These are phyloP conservation scores for Aspergillus sp. DNA, from an alignment of 2,329 filamentous ascomycete genomes.

Conservation along the genomic window DNA sequence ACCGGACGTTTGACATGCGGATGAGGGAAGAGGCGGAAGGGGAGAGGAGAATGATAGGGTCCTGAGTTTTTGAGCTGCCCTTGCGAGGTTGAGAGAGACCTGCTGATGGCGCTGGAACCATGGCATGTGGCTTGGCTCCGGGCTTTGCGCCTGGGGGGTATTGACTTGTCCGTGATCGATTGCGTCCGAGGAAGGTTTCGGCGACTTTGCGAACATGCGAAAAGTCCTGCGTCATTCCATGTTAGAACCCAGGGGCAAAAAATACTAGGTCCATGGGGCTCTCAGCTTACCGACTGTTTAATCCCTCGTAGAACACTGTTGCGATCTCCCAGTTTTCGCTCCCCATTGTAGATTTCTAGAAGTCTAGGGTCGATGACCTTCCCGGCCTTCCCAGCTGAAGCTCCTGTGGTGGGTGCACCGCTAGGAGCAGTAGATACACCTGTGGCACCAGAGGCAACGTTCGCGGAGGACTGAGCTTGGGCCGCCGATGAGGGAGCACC, in stretches of 20 bases:
- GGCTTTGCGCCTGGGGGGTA: conserved; percentile 36
- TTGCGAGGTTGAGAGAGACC: conserved; percentile 43
- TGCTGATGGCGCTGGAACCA: conserved; percentile 37
- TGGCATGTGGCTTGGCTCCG: conserved; percentile 31
- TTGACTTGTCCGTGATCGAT: conserved; percentile 41
- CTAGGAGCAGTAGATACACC: conserved; percentile 36
- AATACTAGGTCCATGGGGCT: neutral
- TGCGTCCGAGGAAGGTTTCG: conserved; percentile 67
- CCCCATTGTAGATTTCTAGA: conserved; percentile 84
- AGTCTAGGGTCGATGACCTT: conserved; percentile 79
- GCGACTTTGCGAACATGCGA: conserved; percentile 88
- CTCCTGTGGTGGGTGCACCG: conserved; percentile 25
- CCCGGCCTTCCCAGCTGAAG: conserved; percentile 49
- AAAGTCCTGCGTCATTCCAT: conserved; percentile 67
- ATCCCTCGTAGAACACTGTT: conserved; percentile 84
- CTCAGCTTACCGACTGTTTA: conserved; percentile 72
- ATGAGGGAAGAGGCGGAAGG: conserved; percentile 93
- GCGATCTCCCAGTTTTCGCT: conserved; percentile 87
- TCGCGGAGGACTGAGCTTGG: conserved; percentile 46
- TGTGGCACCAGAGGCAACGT: conserved; percentile 52
- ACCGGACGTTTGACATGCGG: conserved; percentile 92
- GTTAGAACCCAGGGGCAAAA: neutral
- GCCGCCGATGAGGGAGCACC: conserved; percentile 37
- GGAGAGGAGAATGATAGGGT: conserved; percentile 95
- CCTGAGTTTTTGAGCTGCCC: conserved; percentile 51